phyloP scores from a whole-genome alignment of 352 stramenopile species.

The Pythium vanterpoolii region DNA sequence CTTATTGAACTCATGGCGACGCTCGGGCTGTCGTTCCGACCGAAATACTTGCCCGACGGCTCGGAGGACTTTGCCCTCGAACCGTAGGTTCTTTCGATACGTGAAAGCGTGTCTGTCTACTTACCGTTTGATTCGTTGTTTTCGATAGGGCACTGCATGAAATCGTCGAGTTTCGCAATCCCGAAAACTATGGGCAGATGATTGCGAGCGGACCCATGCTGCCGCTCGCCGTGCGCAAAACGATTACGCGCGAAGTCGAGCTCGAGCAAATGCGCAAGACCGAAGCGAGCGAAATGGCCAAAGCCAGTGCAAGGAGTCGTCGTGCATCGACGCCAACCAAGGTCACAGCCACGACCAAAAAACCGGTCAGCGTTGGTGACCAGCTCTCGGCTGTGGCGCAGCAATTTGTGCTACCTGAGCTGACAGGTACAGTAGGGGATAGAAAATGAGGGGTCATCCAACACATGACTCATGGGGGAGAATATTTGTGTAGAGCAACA shows the following conservation, averaged over 20 bases:
- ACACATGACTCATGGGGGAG: not conserved
- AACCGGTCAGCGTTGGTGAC: conserved; percentile 15
- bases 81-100: conserved; percentile 44
- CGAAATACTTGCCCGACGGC: conserved; percentile 62
- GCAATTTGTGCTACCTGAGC: conserved; percentile 47
- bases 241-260: conserved; percentile 78
- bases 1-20: conserved; percentile 79
- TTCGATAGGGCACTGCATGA: conserved; percentile 59
- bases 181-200: conserved; percentile 13
- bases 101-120: not conserved
- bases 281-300: conserved; percentile 31
- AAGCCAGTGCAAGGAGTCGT: conserved; percentile 5
- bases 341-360: conserved; percentile 9
- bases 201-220: conserved; percentile 36
- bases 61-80: conserved; percentile 72
- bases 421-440: conserved; percentile 36
- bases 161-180: conserved; percentile 60
- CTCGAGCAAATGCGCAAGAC: conserved; percentile 74
- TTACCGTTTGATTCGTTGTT: not conserved
- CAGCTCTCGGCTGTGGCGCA: conserved; percentile 24
- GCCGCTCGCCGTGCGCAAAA: conserved; percentile 61
- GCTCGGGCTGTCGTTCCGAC: conserved; percentile 71
- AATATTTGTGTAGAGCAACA: conserved; percentile 39
- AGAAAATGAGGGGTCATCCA: not conserved
- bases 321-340: conserved; percentile 3